Conservation (phyloP, 441 rosid species). For the Bocquillonia castaneifolia region DNA sequence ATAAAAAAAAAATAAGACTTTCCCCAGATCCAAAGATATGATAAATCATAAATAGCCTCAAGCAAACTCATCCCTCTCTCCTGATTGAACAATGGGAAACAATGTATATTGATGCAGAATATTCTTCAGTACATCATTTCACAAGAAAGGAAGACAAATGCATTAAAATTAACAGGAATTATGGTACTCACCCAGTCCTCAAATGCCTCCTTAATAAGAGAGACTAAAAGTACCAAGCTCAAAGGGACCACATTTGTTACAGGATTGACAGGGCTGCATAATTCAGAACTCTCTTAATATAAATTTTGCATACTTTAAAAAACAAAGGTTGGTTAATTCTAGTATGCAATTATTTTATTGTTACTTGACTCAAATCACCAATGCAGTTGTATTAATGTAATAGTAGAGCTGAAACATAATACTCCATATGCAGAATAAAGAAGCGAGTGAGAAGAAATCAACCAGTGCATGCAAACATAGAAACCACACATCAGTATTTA, state of each 20-base stretch:
- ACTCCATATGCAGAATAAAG: background rate
- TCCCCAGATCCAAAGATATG: background rate
- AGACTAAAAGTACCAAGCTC: slow-evolving; percentile 90
- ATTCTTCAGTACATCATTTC: slow-evolving; percentile 7
- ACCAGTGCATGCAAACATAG: background rate
- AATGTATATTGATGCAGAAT: slow-evolving; percentile 3
- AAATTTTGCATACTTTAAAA: background rate
- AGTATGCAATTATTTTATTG: background rate
- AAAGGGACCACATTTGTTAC: slow-evolving; percentile 89
- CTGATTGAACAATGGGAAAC: background rate
- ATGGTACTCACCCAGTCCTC: slow-evolving; percentile 89
- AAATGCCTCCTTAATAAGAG: slow-evolving; percentile 96
- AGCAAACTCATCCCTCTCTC: slow-evolving; percentile 6
- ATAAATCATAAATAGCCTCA: slow-evolving; percentile 10
- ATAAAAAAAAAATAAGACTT: slow-evolving; percentile 11
- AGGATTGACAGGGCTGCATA: slow-evolving; percentile 94
- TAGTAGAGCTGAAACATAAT: background rate
- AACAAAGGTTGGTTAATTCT: background rate
- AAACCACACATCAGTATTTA: background rate
- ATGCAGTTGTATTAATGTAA: background rate
- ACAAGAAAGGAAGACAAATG: slow-evolving; percentile 8
- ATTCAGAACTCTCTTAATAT: slow-evolving; percentile 28
- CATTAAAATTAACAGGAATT: slow-evolving; percentile 20
- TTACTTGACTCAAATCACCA: slow-evolving; percentile 10
- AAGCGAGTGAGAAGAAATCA: slow-evolving; percentile 3